Evolutionary conservation across 1,284 basidiomycete genomes (phyloP).

Genomic region (Chiua sp.): DNA sequence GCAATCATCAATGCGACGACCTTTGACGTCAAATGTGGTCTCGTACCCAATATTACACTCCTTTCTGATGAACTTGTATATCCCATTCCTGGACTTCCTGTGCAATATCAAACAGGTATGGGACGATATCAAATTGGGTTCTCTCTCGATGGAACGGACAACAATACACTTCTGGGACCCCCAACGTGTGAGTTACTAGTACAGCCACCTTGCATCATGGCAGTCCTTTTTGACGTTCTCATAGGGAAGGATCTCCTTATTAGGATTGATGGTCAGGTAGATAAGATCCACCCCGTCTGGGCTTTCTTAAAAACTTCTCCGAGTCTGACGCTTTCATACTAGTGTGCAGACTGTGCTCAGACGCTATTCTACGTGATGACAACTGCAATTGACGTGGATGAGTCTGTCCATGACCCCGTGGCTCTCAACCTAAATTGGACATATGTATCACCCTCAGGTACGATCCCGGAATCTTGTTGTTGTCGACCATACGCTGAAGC

Average conservation of each 20-base stretch:
- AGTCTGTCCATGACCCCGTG: background rate
- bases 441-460: background rate
- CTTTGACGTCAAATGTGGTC: constrained; percentile 1
- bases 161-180: background rate
- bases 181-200: background rate
- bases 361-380: background rate
- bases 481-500: background rate
- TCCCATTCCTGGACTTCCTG: background rate
- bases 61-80: background rate
- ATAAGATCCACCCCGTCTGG: too few relatives aligned
- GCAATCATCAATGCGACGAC: constrained; percentile 17
- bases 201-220: background rate
- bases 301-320: background rate
- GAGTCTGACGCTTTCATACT: background rate
- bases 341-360: background rate
- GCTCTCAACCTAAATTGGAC: background rate
- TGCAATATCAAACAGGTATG: too few relatives aligned
- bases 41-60: constrained; percentile 9
- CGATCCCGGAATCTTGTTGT: background rate
- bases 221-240: background rate
- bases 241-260: background rate
- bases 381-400: background rate
- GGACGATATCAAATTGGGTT: background rate
- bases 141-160: background rate
- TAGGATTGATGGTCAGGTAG: background rate